A percentile compares a stretch with the other conserved stretches of the same genome.
Evolutionary conservation across 768 basidiomycete genomes (phyloP).

Genomic region (Xerocomellus amylosporus): DNA sequence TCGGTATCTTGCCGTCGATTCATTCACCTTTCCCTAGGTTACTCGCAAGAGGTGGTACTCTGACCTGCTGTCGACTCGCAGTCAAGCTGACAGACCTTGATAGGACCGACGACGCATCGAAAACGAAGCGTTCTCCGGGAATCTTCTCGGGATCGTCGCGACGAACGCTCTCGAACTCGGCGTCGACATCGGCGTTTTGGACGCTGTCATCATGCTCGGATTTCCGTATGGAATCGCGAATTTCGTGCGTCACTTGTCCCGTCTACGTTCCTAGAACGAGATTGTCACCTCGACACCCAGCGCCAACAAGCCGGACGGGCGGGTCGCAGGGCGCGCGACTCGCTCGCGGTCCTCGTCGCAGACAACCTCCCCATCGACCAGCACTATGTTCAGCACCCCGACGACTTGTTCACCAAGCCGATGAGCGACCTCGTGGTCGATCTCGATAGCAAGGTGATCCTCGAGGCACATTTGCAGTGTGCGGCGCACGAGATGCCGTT

Average conservation of each 20-base stretch:
- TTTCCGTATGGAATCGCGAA: conserved; percentile 80
- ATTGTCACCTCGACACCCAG: conserved; percentile 37
- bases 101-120: conserved; percentile 85
- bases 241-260: conserved; percentile 49
- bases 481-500: conserved; percentile 86
- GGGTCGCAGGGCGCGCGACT: conserved; percentile 76
- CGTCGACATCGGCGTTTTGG: conserved; percentile 86
- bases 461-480: conserved; percentile 87
- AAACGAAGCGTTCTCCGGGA: conserved; percentile 80
- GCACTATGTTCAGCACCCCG: conserved; percentile 67
- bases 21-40: conserved; percentile 43
- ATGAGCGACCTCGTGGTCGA: conserved; percentile 68
- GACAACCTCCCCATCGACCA: conserved; percentile 70
- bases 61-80: background rate
- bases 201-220: conserved; percentile 86
- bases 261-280: background rate
- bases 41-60: conserved; percentile 58
- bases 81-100: background rate
- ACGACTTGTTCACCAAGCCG: conserved; percentile 63
- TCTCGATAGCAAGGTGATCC: conserved; percentile 65
- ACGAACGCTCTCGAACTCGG: conserved; percentile 91
- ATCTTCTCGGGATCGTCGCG: conserved; percentile 80
- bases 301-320: conserved; percentile 89
- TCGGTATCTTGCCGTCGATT: background rate
- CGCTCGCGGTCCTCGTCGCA: conserved; percentile 71